Evolutionary conservation across 768 basidiomycete species (phyloP), one percentile per base, ranked within the genome.

Genomic region (Boletellus ananas): DNA sequence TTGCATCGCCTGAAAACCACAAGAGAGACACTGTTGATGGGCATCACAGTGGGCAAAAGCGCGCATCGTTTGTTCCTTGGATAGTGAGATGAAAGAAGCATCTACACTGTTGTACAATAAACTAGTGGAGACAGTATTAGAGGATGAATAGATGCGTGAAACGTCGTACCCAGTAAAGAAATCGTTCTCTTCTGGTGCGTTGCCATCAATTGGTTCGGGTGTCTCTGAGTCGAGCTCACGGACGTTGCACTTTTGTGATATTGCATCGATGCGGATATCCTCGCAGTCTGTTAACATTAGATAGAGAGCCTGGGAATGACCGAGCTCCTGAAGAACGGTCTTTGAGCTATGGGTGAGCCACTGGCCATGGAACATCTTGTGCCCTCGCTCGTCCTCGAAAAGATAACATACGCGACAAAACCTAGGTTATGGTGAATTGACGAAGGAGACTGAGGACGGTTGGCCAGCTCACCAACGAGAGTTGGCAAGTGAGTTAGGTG

Each of bases 331-430:
- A 1, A 88, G 69, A 10, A 85, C 56, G 0, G 84, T 87, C 56
- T 83, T 80, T 17, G 74, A 72, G 12, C 76, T 79, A 68, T 87
- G 87, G 8, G 72, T 68, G 49, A 80, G 74, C 87, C 87, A 90
- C 49, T 85, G 83, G 1, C 77, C 85, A 63, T 90, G 87, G 47
- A 85, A 82, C 68, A 72, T 75, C 59, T 81, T 83, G 46, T 56
- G 56, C 10, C 56, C 66, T 8, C 60, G 47, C 20, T 43, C 31
- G 6, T 70, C 63, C 45, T 83, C 77, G 52, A 77, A 84, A 49
- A 90, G 78, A 55, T 83, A 85, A 4, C 72, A 73, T 36, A 89
- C 84, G n/a, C 72, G 75, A 43, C 79, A 79, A 58, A 90, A 90
- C 87, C 87, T 90, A 21, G 20, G n/a, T 2, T 20, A 25, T 14